Evolutionary conservation across 2,329 filamentous ascomycete genomes (phyloP).

Genomic region (Trichophyton rubrum): DNA sequence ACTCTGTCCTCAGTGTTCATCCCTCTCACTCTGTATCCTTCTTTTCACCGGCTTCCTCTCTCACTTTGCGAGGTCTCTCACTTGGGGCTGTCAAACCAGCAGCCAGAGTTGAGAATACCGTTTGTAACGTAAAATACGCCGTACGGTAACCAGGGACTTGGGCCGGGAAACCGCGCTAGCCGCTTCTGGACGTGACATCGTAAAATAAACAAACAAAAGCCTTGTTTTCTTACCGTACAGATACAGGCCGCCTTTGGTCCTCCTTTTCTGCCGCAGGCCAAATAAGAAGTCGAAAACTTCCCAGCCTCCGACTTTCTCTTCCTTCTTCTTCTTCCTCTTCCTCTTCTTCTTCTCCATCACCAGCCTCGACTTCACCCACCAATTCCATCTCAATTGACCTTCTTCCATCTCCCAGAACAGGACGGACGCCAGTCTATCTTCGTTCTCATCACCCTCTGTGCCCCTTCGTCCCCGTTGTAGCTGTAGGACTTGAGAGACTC

Average conservation of each 20-base stretch:
- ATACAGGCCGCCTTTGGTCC: conserved; percentile 5
- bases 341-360: conserved; percentile 16
- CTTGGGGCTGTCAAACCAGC: too few species aligned
- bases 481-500: conserved; percentile 22
- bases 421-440: conserved; percentile 1
- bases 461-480: conserved; percentile 10
- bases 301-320: conserved; percentile 12
- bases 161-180: not conserved
- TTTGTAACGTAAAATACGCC: not conserved
- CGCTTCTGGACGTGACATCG: not conserved
- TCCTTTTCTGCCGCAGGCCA: conserved; percentile 11
- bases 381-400: not conserved
- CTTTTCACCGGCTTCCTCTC: not conserved
- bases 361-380: conserved; percentile 6
- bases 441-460: conserved; percentile 6
- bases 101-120: too few species aligned
- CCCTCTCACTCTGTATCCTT: not conserved
- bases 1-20: not conserved
- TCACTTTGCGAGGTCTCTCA: not conserved
- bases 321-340: conserved; percentile 15
- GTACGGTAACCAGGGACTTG: not conserved
- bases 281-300: too few species aligned
- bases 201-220: not conserved
- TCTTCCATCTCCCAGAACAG: not conserved
- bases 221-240: conserved; percentile 1